Evolutionary conservation across 257 asterid species (phyloP).

Genomic region (Jasminum sambac): DNA sequence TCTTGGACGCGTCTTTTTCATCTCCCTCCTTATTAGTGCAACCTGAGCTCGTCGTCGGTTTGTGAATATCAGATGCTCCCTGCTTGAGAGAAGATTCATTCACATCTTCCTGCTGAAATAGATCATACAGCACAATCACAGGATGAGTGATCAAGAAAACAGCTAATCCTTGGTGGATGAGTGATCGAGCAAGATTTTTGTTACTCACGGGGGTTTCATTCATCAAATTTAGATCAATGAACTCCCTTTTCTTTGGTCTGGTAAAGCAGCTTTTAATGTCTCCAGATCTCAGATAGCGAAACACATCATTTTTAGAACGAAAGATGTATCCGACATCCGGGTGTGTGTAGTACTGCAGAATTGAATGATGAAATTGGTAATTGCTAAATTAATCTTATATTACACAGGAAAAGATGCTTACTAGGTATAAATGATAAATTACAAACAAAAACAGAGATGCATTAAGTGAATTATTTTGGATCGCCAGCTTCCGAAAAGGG

Average conservation of each 20-base stretch:
- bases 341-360: slow-evolving; percentile 62
- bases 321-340: slow-evolving; percentile 57
- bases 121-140: not conserved
- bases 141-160: no score
- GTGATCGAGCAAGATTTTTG: slow-evolving; percentile 21
- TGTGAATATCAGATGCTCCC: slow-evolving; percentile 19
- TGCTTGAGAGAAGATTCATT: slow-evolving; percentile 24
- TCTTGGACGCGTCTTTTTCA: slow-evolving; percentile 9
- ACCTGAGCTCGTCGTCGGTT: slow-evolving; percentile 20
- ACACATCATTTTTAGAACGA: slow-evolving; percentile 62
- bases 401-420: not conserved
- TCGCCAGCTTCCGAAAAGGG: slow-evolving; percentile 6
- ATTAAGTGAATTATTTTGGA: not conserved
- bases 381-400: slow-evolving; percentile 4
- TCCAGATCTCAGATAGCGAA: slow-evolving; percentile 55
- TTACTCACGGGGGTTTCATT: slow-evolving; percentile 46
- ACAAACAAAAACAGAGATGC: slow-evolving; percentile 7
- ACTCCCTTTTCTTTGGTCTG: slow-evolving; percentile 47
- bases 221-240: slow-evolving; percentile 19
- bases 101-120: slow-evolving; percentile 32
- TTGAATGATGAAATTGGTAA: slow-evolving; percentile 10
- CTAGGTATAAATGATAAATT: not conserved
- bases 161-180: slow-evolving; percentile 12
- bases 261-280: slow-evolving; percentile 45
- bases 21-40: slow-evolving; percentile 13